Evolutionary conservation across 495 filamentous ascomycete species (phyloP), one percentile per base, ranked within the genome.

Genomic region (Tuber borchii): DNA sequence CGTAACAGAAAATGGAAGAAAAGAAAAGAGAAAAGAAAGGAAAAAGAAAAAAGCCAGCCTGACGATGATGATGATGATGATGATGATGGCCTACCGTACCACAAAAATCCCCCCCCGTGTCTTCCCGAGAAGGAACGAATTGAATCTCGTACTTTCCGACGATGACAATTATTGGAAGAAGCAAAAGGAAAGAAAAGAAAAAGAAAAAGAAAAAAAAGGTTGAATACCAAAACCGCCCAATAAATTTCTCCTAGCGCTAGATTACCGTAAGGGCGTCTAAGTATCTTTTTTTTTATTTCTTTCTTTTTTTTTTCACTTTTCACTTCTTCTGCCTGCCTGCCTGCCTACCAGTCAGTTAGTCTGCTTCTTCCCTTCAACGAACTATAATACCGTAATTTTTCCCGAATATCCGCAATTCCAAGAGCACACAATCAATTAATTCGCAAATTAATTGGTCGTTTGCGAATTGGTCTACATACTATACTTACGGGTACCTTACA

Each of bases 161-260:
- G 56, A 31, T n/a, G 56, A 34, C 56, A 65, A 65, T 65, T 65
- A 65, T 65, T 65, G 26, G 56, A 65, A 65, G 56, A 65, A 65
- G 56, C 56, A 65, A 65, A 12, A 43, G 9, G 10, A 12, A 43
- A 12, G 7, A 12, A 12, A 56, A n/a, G 8, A 22, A 26, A 56
- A n/a, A 10, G 8, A 56, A 26, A n/a, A 10, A 22, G 12, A 10
- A n/a, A n/a, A 22, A 56, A 56, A 22, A n/a, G 56, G 56, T 65
- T 65, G 56, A 61, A 61, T 34, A 26, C 1, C 14, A 65, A 65
- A 65, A 65, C 56, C 26, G 56, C 26, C 56, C 56, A 65, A 65
- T 34, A 37, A 37, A 37, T 1, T 37, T 65, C 34, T 14, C 26
- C 26, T 65, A 65, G 26, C 12, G 56, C 14, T 34, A 26, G 1